Percentiles rank a stretch among this genome's conserved stretches.
These are phyloP conservation scores for Akebia trifoliata DNA, from an alignment of 164 flowering plant species.

Conservation along the genomic window DNA sequence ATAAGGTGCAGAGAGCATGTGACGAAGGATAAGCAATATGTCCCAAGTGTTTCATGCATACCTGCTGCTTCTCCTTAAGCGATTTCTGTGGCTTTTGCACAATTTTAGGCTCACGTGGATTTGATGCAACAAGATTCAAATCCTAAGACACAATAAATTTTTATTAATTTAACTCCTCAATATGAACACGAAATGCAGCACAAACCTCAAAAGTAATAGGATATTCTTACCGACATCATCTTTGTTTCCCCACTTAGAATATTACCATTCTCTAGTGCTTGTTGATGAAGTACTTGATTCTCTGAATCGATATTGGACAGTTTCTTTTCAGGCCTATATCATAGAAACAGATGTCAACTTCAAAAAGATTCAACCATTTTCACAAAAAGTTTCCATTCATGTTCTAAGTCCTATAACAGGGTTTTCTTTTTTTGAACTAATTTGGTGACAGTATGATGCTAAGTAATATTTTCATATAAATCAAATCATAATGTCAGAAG, in stretches of 20 bases:
- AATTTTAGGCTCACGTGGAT: conserved; percentile 58
- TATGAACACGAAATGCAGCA: background rate
- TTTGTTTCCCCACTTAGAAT: conserved; percentile 65
- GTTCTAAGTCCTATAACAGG: too few relatives aligned
- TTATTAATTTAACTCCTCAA: background rate
- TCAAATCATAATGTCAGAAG: background rate
- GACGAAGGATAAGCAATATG: too few relatives aligned
- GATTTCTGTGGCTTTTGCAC: conserved; percentile 89
- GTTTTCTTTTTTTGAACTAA: too few relatives aligned
- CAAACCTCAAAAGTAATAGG: conserved; percentile 1
- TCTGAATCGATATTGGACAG: conserved; percentile 84
- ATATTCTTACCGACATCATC: conserved; percentile 41
- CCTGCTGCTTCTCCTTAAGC: conserved; percentile 92
- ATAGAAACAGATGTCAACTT: too few relatives aligned
- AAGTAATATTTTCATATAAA: too few relatives aligned
- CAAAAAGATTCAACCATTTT: too few relatives aligned
- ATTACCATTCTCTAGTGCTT: conserved; percentile 76
- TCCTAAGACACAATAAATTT: conserved; percentile 35
- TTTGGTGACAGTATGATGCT: too few relatives aligned
- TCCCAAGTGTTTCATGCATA: conserved; percentile 23
- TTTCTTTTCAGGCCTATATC: conserved; percentile 84
- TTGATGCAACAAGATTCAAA: conserved; percentile 35
- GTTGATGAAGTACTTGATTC: conserved; percentile 96
- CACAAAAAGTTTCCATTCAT: too few relatives aligned
- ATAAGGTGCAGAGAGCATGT: too few relatives aligned